A percentile compares a stretch with the other conserved stretches of the same genome.
phyloP scores from a whole-genome alignment of 2,329 filamentous ascomycete species.

The Tolypocladium pustulatum region DNA sequence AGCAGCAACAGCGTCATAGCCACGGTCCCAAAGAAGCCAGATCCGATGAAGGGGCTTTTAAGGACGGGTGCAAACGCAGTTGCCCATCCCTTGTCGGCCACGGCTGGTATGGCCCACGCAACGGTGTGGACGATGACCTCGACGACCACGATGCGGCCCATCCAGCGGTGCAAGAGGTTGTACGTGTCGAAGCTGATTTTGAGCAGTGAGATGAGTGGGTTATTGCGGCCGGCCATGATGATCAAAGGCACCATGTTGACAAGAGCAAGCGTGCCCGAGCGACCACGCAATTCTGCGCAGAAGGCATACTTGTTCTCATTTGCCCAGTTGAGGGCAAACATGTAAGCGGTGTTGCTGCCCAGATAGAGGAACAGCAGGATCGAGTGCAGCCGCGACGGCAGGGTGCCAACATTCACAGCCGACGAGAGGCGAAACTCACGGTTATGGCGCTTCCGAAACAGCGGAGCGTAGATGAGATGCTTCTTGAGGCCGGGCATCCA shows the following conservation, averaged over 20 bases:
- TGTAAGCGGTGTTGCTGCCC: slow-evolving; percentile 51
- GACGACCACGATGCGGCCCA: slow-evolving; percentile 62
- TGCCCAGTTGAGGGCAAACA: slow-evolving; percentile 51
- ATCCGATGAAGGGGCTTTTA: slow-evolving; percentile 53
- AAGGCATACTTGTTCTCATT: slow-evolving; percentile 50
- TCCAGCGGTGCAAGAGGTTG: slow-evolving; percentile 65
- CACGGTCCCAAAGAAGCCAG: slow-evolving; percentile 50
- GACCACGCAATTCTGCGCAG: slow-evolving; percentile 72
- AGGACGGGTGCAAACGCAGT: slow-evolving; percentile 44
- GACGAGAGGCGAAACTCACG: slow-evolving; percentile 52
- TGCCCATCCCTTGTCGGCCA: slow-evolving; percentile 51
- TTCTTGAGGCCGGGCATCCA: slow-evolving; percentile 55
- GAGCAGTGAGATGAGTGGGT: slow-evolving; percentile 73
- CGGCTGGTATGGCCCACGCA: slow-evolving; percentile 65
- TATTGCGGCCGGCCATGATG: slow-evolving; percentile 84
- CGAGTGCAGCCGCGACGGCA: slow-evolving; percentile 54
- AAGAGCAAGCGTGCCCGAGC: slow-evolving; percentile 72
- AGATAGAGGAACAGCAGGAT: slow-evolving; percentile 47
- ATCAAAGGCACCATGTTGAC: slow-evolving; percentile 90
- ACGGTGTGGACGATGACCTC: slow-evolving; percentile 59
- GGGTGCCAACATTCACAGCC: slow-evolving; percentile 49
- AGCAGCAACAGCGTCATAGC: slow-evolving; percentile 58
- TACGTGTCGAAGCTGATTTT: slow-evolving; percentile 93
- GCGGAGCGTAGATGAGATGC: slow-evolving; percentile 48
- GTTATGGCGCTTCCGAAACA: slow-evolving; percentile 57